A percentile compares a stretch with the other conserved stretches of the same genome.
Evolutionary conservation across 495 filamentous ascomycete species (phyloP).

Genomic region (Astrothelium subdiscretum): DNA sequence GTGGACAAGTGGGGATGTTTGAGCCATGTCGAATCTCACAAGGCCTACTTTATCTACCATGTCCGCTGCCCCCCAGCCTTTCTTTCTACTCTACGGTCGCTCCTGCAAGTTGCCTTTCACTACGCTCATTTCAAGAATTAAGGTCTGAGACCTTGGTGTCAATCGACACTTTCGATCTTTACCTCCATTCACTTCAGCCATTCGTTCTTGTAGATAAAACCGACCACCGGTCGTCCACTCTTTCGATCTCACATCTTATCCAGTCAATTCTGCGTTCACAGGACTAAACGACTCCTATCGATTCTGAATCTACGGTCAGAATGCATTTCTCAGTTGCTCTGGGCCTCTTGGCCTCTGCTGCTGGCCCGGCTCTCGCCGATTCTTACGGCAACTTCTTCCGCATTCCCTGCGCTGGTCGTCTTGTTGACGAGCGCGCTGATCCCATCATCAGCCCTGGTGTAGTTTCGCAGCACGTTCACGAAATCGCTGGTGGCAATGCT

Average conservation of each 20-base stretch:
- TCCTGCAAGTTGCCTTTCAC: not conserved
- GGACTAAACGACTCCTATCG: not conserved
- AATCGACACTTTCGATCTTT: not conserved
- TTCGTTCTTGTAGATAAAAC: not conserved
- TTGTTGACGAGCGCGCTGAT: conserved; percentile 55
- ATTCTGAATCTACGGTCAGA: not conserved
- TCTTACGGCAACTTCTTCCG: conserved; percentile 20
- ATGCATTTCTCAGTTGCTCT: not conserved
- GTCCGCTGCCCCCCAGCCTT: not conserved
- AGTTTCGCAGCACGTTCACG: conserved; percentile 58
- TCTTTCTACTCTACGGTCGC: not conserved
- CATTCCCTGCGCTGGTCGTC: conserved; percentile 27
- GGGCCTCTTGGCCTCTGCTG: not conserved
- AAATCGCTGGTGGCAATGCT: conserved; percentile 62
- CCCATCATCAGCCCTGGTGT: conserved; percentile 54
- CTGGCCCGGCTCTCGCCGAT: conserved; percentile 9
- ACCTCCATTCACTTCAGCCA: conserved; percentile 1
- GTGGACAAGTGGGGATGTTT: not conserved
- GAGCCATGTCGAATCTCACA: not conserved
- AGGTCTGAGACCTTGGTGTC: conserved; percentile 2
- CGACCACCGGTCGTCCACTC: not conserved
- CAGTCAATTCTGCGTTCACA: not conserved
- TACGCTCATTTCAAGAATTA: not conserved
- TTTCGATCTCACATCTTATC: not conserved
- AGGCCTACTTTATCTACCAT: not conserved